phyloP scores from a whole-genome alignment of 164 flowering plant genomes.

The Cinnamomum micranthum region DNA sequence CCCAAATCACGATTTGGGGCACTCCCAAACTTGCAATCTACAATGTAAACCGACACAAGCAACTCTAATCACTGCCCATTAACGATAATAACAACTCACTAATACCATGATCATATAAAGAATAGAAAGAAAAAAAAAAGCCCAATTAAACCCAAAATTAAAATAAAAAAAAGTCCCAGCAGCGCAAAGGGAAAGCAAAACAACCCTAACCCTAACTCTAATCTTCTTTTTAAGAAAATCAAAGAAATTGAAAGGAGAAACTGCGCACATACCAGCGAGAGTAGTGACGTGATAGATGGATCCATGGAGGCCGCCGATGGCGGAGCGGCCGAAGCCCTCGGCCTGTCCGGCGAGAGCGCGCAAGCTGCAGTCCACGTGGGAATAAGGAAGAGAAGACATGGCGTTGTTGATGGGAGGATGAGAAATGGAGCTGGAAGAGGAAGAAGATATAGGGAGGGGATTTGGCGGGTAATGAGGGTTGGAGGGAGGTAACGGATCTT shows the following conservation, averaged over 20 bases:
- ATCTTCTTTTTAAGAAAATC: not conserved
- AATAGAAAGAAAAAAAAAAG: too few relatives aligned
- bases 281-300: constrained; percentile 56
- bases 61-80: not conserved
- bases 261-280: constrained; percentile 41
- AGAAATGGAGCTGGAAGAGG: not conserved
- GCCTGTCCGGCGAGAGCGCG: constrained; percentile 72
- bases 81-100: too few relatives aligned
- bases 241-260: not conserved
- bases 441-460: not conserved
- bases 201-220: not conserved
- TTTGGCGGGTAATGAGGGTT: constrained; percentile 7
- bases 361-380: constrained; percentile 50
- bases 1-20: not conserved
- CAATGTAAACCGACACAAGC: too few relatives aligned
- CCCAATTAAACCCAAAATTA: not conserved
- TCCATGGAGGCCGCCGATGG: constrained; percentile 83
- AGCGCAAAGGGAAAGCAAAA: not conserved
- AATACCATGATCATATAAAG: not conserved
- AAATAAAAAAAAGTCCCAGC: too few relatives aligned
- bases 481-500: not conserved
- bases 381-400: constrained; percentile 42
- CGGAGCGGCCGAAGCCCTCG: constrained; percentile 75
- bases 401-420: not conserved
- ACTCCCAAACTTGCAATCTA: not conserved